phyloP scores from a whole-genome alignment of 2,329 filamentous ascomycete genomes.

The Alternaria tenuissima region DNA sequence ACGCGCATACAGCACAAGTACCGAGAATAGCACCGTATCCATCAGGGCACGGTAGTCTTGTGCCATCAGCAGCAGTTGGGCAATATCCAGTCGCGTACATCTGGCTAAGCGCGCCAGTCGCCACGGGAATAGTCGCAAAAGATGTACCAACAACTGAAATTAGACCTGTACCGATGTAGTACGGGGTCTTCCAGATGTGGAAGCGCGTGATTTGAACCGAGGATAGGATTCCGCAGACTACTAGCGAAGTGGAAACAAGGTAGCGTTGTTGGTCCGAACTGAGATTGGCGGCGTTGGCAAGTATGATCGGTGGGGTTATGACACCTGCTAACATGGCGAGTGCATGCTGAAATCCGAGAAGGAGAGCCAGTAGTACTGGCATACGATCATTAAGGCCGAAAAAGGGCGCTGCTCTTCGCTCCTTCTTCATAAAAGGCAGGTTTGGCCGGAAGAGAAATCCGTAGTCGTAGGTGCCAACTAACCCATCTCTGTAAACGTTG shows the following conservation, averaged over 20 bases:
- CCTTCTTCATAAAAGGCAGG: conserved; percentile 79
- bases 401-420: conserved; percentile 71
- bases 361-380: conserved; percentile 75
- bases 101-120: conserved; percentile 73
- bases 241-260: conserved; percentile 78
- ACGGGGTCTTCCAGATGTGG: conserved; percentile 74
- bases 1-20: conserved; percentile 60
- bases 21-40: conserved; percentile 80
- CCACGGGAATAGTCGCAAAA: conserved; percentile 78
- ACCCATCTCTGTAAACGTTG: conserved; percentile 65
- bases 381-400: conserved; percentile 84
- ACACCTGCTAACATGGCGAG: conserved; percentile 74
- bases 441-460: conserved; percentile 83
- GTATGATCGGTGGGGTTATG: conserved; percentile 80
- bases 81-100: conserved; percentile 81
- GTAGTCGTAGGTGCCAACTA: conserved; percentile 90
- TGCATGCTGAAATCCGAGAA: conserved; percentile 82
- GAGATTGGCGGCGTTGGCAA: conserved; percentile 72
- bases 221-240: conserved; percentile 79
- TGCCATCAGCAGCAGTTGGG: conserved; percentile 67
- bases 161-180: conserved; percentile 72
- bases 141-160: conserved; percentile 82
- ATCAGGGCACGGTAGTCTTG: conserved; percentile 74
- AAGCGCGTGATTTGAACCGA: conserved; percentile 78
- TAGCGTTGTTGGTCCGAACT: conserved; percentile 71